A percentile compares a stretch with the other conserved stretches of the same genome.
Evolutionary conservation across 2,329 filamentous ascomycete species (phyloP).

Genomic region (Exserohilum rostratum): DNA sequence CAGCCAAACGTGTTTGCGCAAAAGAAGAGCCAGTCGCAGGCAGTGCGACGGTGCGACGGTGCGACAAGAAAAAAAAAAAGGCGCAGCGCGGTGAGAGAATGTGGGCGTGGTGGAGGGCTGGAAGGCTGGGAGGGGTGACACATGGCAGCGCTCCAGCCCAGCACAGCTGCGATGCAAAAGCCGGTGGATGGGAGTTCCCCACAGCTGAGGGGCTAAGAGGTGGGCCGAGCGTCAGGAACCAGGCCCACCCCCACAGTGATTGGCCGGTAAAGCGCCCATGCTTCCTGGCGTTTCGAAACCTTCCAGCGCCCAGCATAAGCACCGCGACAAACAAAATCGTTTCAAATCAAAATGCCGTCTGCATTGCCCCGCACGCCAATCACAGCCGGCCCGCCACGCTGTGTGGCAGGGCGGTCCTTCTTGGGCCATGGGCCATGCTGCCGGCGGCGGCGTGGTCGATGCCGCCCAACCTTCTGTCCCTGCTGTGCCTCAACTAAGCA

Average conservation of each 20-base stretch:
- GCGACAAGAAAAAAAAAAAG: neutral
- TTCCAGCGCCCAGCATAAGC: conserved; percentile 5
- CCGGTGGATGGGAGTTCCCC: neutral
- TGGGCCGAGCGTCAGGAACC: conserved; percentile 14
- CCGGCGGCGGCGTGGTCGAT: neutral
- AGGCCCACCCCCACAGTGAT: conserved; percentile 19
- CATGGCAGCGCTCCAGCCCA: neutral
- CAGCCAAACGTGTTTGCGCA: neutral
- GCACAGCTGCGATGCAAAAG: neutral
- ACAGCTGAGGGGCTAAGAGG: conserved; percentile 12
- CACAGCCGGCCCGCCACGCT: conserved; percentile 1
- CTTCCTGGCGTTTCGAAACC: conserved; percentile 33
- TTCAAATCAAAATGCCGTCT: conserved; percentile 11
- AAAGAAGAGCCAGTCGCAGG: neutral
- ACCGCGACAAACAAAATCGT: conserved; percentile 19
- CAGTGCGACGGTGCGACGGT: no score
- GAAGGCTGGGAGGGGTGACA: neutral
- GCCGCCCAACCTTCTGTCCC: conserved; percentile 21
- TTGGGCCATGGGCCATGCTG: neutral
- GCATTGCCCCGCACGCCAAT: conserved; percentile 9
- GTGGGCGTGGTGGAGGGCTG: neutral
- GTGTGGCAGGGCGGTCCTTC: conserved; percentile 4
- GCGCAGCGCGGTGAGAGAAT: neutral
- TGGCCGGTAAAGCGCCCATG: conserved; percentile 22
- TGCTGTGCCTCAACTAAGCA: conserved; percentile 19